A percentile compares a stretch with the other conserved stretches of the same genome.
Conservation (phyloP, 306 rosid genomes). For the Vigna radiata region DNA sequence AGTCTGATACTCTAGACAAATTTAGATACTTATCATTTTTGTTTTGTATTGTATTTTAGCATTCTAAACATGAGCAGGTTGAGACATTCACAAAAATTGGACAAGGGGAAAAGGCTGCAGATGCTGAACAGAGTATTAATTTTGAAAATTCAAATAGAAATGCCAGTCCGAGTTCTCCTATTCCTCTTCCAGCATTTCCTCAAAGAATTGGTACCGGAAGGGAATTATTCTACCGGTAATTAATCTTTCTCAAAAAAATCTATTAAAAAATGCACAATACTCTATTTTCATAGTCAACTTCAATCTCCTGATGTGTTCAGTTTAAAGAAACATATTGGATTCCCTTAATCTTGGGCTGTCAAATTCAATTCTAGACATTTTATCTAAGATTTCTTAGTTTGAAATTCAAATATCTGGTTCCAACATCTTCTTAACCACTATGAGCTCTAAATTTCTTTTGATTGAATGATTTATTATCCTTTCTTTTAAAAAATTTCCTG, state of each 20-base stretch:
- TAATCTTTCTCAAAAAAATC: conserved; percentile 37
- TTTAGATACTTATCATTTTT: conserved; percentile 22
- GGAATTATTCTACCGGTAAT: conserved; percentile 77
- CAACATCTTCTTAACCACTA: background rate
- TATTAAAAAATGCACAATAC: conserved; percentile 25
- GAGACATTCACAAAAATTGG: conserved; percentile 46
- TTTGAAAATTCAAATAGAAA: conserved; percentile 41
- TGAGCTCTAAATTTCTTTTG: background rate
- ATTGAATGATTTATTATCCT: conserved; percentile 14
- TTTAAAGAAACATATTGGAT: conserved; percentile 34
- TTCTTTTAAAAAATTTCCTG: conserved; percentile 13
- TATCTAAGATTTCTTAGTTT: conserved; percentile 18
- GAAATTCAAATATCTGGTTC: conserved; percentile 30
- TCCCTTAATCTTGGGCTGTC: conserved; percentile 28
- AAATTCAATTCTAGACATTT: conserved; percentile 1
- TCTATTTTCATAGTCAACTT: conserved; percentile 31
- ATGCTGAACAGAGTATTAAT: conserved; percentile 46
- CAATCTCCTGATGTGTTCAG: conserved; percentile 18
- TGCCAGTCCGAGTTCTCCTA: conserved; percentile 59
- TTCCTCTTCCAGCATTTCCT: conserved; percentile 57
- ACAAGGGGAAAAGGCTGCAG: conserved; percentile 46
- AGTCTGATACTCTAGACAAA: conserved; percentile 8
- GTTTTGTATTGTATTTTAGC: conserved; percentile 42
- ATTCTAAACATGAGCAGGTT: conserved; percentile 48
- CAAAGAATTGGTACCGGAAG: conserved; percentile 45